phyloP scores from a whole-genome alignment of 169 alveolate species.

The Cryptosporidium bovis region DNA sequence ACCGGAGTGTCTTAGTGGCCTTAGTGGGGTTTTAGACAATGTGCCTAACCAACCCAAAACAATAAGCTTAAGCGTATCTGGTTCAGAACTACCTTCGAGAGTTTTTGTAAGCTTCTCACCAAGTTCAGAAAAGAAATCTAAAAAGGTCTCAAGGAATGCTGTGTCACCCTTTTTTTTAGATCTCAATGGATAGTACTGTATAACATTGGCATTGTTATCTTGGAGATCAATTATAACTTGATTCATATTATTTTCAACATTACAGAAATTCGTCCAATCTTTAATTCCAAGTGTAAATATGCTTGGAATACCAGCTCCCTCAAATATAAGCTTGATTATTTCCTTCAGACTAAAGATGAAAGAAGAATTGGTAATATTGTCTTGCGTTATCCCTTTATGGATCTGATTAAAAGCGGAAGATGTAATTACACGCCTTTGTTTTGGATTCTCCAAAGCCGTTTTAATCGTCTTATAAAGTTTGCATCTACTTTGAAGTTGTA shows the following conservation, averaged over 20 bases:
- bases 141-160: slow-evolving; percentile 13
- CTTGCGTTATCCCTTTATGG: slow-evolving; percentile 2
- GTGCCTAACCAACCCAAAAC: slow-evolving; percentile 25
- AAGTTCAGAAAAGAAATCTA: slow-evolving; percentile 31
- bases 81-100: not conserved
- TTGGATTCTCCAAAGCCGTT: slow-evolving; percentile 52
- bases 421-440: slow-evolving; percentile 12
- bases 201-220: slow-evolving; percentile 18
- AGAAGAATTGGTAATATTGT: slow-evolving; percentile 12
- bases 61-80: not conserved
- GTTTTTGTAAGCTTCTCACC: slow-evolving; percentile 12
- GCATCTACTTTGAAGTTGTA: slow-evolving; percentile 61
- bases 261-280: not conserved
- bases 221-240: slow-evolving; percentile 28
- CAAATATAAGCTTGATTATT: slow-evolving; percentile 31
- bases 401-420: slow-evolving; percentile 37
- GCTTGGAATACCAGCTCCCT: slow-evolving; percentile 69
- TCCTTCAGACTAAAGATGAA: slow-evolving; percentile 46
- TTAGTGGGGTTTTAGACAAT: slow-evolving; percentile 2
- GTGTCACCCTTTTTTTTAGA: slow-evolving; percentile 28
- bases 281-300: slow-evolving; percentile 15
- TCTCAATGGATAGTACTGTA: slow-evolving; percentile 59
- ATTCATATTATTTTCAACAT: slow-evolving; percentile 16
- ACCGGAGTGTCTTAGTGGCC: slow-evolving; percentile 67
- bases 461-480: slow-evolving; percentile 30